Evolutionary conservation across 2,329 filamentous ascomycete species (phyloP).

Genomic region (Ceratocystiopsis minuta): DNA sequence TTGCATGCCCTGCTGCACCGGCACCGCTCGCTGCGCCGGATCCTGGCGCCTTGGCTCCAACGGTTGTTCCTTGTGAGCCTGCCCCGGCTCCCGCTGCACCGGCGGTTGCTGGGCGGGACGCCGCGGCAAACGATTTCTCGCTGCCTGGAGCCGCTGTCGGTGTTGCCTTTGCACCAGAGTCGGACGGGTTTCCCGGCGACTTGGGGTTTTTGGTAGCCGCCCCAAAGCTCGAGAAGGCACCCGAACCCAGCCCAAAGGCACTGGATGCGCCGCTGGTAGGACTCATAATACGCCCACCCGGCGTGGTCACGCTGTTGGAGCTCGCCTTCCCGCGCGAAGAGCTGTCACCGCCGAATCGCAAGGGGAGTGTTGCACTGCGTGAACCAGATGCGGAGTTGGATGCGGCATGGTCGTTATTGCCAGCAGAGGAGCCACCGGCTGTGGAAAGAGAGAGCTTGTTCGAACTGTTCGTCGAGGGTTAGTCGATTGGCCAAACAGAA

Average conservation of each 20-base stretch:
- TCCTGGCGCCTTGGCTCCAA: neutral
- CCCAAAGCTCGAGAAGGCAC: constrained; percentile 92
- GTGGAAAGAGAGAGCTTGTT: constrained; percentile 86
- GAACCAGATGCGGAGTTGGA: constrained; percentile 29
- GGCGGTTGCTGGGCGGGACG: constrained; percentile 19
- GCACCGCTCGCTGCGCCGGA: constrained; percentile 15
- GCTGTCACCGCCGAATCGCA: constrained; percentile 56
- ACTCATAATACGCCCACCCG: constrained; percentile 51
- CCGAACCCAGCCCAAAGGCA: constrained; percentile 84
- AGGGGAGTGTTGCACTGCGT: constrained; percentile 46
- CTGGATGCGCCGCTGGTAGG: constrained; percentile 64
- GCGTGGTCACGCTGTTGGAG: constrained; percentile 61
- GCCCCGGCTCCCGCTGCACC: constrained; percentile 19
- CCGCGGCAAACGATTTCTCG: constrained; percentile 44
- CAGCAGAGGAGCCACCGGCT: constrained; percentile 4
- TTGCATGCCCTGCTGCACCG: constrained; percentile 15
- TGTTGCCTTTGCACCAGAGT: constrained; percentile 41
- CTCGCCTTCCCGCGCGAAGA: constrained; percentile 62
- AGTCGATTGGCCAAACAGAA: constrained; percentile 42
- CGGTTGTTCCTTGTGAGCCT: constrained; percentile 8
- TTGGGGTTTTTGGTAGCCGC: constrained; percentile 74
- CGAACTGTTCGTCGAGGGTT: constrained; percentile 58
- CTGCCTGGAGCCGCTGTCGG: constrained; percentile 26
- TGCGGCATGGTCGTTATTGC: constrained; percentile 14
- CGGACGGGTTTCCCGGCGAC: constrained; percentile 62